Base-by-base conservation (phyloP, 73 alveolate genomes). In the Paraurostyla sp. region DNA sequence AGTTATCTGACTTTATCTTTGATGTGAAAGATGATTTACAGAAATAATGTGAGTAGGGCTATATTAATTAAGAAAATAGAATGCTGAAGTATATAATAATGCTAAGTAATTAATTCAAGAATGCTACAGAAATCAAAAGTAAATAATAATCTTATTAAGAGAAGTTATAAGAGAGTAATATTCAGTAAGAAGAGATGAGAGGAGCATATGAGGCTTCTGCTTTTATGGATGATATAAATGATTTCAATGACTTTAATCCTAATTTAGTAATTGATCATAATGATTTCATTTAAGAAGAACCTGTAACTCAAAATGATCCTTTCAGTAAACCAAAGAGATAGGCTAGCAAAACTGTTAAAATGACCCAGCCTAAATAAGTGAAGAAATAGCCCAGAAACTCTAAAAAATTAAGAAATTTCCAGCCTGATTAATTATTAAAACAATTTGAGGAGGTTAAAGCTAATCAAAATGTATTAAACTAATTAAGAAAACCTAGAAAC, bases 11-110 rank as follows among this genome's bases (percentile, higher is more conserved):
- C 18, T 65, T 65, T 35, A 65, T 65, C 1, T 38, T 35, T 15
- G 82, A 65, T 35, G 6, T 65, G 58, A 65, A 65, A 65, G 82
- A 65, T 22, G 82, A 65, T 36, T 6, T 65, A 6, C 9, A 25
- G 35, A 25, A 35, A 6, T 36, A 65, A 40, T 33, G 35, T 1
- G 13, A 18, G 41, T 6, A 7, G 7, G 58, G 58, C 13, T 65
- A 65, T 40, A 4, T 36, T 38, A 16, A 16, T 36, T 36, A 65
- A 38, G 25, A 35, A 32, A 38, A 58, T 38, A 65, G 82, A 65
- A 9, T 65, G 6, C 6, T 15, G 42, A 65, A 65, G 25, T 65
- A 35, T 40, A 58, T 65, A 11, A 1, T 7, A 15, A 35, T 23
- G 7, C 40, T 65, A 32, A 58, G 60, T 0, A 36, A 6, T 7